Base-by-base conservation (phyloP, 176 grass and related monocot genomes). In the Dendrocalamus sinicus region DNA sequence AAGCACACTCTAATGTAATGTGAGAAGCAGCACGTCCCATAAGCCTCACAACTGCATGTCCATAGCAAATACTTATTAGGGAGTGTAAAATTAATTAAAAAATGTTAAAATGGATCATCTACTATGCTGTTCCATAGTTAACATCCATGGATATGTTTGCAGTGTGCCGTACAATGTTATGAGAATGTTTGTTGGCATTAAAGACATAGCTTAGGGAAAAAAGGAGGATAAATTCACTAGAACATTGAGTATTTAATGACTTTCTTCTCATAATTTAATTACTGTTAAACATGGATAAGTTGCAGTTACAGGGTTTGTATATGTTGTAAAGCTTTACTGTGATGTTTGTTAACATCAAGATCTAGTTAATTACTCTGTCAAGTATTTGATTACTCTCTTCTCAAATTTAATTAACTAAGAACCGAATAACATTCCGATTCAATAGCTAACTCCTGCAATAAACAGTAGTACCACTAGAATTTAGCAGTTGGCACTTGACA, bases 1-100 rank as follows among this genome's bases (percentile, higher is more conserved):
- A 85, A 69, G 94, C 94, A 75, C 96, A 99, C 62, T 99, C 96
- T 87, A 99, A 78, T 62, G 96, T 99, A 58, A 99, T 99, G 84
- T 99, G 96, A 88, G 96, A 99, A 91, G 96, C 96, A 88, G 96
- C 93, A 80, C 96, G 96, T 7, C 96, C 96, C 96, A 99, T 99
- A 81, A 99, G 94, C 88, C 96, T 99, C 57, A 99, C 96, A 94
- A 99, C 96, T 99, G 78, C 73, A 88, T 72, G 10, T 67, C 15
- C 41, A 91, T 72, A 84, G 24, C 7, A 81, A 72, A 40, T 55
- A 13, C 26, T 55, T 54, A 67, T 70, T 46, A 85, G 0, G n/a
- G 7, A 57, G 16, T 62, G 24, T 8, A 51, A 84, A 54, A 47
- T 59, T 45, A 5, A 39, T 2, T 12, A 63, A 71, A 54, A 48